Conservation (phyloP, 1,284 basidiomycete species). For the Ganoderma multipileum region DNA sequence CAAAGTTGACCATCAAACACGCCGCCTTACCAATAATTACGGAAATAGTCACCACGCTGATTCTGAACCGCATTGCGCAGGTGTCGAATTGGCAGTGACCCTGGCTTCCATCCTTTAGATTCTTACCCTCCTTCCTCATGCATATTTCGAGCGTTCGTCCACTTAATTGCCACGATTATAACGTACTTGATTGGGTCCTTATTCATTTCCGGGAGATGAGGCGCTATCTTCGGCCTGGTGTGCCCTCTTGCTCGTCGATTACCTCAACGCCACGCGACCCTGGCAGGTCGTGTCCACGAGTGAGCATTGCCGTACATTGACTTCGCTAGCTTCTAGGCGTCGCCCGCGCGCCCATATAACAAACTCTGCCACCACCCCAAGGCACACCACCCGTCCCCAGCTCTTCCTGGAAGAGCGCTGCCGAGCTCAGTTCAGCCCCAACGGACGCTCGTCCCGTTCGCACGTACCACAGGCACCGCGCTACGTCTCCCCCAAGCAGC, state of each 20-base stretch:
- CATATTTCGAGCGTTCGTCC: conserved; percentile 21
- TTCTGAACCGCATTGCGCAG: conserved; percentile 70
- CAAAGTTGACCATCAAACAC: conserved; percentile 62
- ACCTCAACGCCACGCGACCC: conserved; percentile 23
- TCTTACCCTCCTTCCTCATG: not conserved
- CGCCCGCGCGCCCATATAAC: conserved; percentile 31
- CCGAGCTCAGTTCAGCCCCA: conserved; percentile 34
- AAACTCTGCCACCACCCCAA: conserved; percentile 33
- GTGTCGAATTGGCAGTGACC: conserved; percentile 55
- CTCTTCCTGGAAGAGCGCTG: conserved; percentile 26
- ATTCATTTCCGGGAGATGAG: conserved; percentile 25
- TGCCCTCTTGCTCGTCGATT: conserved; percentile 18
- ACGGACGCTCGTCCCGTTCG: conserved; percentile 16
- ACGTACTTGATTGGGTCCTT: conserved; percentile 32
- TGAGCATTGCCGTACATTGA: conserved; percentile 23
- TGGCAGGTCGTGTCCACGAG: conserved; percentile 26
- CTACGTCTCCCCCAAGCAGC: not conserved
- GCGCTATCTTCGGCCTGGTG: conserved; percentile 17
- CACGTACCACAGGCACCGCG: conserved; percentile 23
- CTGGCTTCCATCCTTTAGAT: not conserved
- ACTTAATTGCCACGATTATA: conserved; percentile 30
- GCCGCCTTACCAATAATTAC: conserved; percentile 66
- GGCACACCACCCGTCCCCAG: conserved; percentile 2
- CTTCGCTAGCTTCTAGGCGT: conserved; percentile 19
- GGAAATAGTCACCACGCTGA: conserved; percentile 75